Evolutionary conservation across 805 yeast genomes (phyloP), one percentile per base, ranked within the genome.

Genomic region (Nakazawaea populi): DNA sequence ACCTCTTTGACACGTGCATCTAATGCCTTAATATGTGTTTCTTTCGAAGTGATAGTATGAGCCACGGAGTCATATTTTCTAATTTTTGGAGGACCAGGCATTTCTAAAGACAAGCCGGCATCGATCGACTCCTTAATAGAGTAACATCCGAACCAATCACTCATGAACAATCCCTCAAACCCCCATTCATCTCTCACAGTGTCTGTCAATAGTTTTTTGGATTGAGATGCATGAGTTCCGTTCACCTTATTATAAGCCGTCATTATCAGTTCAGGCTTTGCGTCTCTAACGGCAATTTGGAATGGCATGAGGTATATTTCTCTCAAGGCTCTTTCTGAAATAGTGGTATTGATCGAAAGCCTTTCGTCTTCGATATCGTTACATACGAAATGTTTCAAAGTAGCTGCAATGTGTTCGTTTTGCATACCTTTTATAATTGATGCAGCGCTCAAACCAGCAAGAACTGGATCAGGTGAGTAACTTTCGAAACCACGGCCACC

Each of bases 401-500:
- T 67, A 5, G 75, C 74, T 43, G 65, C 63, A n/a, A 73, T 66
- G 42, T 65, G 60, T 42, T 63, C 61, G 44, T 54, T 54, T 50
- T 73, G 76, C 55, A 73, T 68, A 28, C 77, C 77, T 47, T 64
- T 60, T 40, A 71, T 58, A 42, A 72, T 61, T 6, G 60, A 51
- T 9, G 72, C 60, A 31, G 75, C 71, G 37, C 68, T 62, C 46
- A 59, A 59, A 1, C 76, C 76, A 5, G 65, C 59, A 1, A 75
- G 74, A 52, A 18, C 76, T 4, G 87, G 87, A 59, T 82, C 87
- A 63, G 82, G 87, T 28, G 80, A 70, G 64, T 77, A 82, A 34
- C 80, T 72, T 62, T 82, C 87, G 58, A 81, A 82, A 3, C 81
- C 80, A 49, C 87, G 66, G 18, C 87, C 76, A 6, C 76, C 76